Percentiles rank a stretch among this genome's conserved stretches.
Evolutionary conservation across 495 filamentous ascomycete genomes (phyloP).

Genomic region (Neurospora terricola): DNA sequence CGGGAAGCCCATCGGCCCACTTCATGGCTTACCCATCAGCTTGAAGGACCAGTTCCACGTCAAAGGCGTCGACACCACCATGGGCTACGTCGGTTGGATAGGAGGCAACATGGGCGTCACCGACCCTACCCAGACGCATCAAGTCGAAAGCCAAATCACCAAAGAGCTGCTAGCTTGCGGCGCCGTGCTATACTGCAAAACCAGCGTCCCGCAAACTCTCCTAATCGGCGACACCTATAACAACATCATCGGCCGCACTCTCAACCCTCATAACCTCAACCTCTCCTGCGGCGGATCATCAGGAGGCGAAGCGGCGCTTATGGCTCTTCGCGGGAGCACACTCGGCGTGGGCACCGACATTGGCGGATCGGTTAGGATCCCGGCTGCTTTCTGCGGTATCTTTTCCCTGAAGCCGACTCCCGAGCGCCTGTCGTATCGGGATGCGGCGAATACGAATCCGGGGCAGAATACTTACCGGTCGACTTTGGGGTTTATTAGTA

Average conservation of each 20-base stretch:
- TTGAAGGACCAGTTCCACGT: conserved; percentile 61
- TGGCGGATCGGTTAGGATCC: conserved; percentile 56
- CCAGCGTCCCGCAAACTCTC: conserved; percentile 49
- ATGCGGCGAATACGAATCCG: conserved; percentile 24
- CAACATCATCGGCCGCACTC: conserved; percentile 55
- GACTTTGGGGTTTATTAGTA: conserved; percentile 16
- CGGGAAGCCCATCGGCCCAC: conserved; percentile 43
- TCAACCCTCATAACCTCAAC: conserved; percentile 51
- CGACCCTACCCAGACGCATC: conserved; percentile 36
- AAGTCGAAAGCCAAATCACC: conserved; percentile 37
- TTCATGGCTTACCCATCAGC: conserved; percentile 59
- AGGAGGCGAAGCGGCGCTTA: conserved; percentile 47
- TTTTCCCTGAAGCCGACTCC: conserved; percentile 50
- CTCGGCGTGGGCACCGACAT: conserved; percentile 55
- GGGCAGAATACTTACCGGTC: conserved; percentile 26
- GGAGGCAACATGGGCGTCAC: conserved; percentile 43
- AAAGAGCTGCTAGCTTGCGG: conserved; percentile 29
- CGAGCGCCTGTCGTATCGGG: conserved; percentile 42
- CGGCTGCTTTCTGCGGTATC: conserved; percentile 48
- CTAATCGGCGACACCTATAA: conserved; percentile 47
- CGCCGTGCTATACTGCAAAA: conserved; percentile 55
- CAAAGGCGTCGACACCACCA: conserved; percentile 40
- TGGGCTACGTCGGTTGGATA: conserved; percentile 25
- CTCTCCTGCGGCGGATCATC: conserved; percentile 55
- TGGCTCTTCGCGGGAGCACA: conserved; percentile 32